phyloP scores from a whole-genome alignment of 306 rosid genomes.

The Fragaria vesca region DNA sequence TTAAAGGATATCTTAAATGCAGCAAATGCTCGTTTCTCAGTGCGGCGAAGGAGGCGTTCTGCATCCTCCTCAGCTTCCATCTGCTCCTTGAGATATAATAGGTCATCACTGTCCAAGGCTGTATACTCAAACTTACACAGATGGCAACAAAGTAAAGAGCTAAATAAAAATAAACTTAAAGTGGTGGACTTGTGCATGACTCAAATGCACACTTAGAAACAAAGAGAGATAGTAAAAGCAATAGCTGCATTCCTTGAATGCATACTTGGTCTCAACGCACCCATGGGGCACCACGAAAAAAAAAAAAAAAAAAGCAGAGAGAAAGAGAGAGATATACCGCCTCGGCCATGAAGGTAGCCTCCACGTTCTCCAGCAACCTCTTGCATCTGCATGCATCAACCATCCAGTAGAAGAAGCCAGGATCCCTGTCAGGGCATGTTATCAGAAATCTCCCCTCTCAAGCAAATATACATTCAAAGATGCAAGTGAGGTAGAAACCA shows the following conservation, averaged over 20 bases:
- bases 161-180: slow-evolving; percentile 13
- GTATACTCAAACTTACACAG: slow-evolving; percentile 53
- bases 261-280: background rate
- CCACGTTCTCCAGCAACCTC: slow-evolving; percentile 99
- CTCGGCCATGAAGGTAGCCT: slow-evolving; percentile 98
- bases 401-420: slow-evolving; percentile 78
- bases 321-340: slow-evolving; percentile 57
- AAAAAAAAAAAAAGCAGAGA: background rate
- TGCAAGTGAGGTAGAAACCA: slow-evolving; percentile 2
- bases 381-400: slow-evolving; percentile 91
- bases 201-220: background rate
- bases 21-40: slow-evolving; percentile 97
- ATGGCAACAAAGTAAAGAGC: slow-evolving; percentile 32
- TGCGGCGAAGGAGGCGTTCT: slow-evolving; percentile 93
- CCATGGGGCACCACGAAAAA: background rate
- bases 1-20: slow-evolving; percentile 97
- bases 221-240: background rate
- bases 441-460: slow-evolving; percentile 65
- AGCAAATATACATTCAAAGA: slow-evolving; percentile 16
- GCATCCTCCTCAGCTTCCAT: slow-evolving; percentile 99
- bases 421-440: slow-evolving; percentile 99
- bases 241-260: background rate
- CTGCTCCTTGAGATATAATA: slow-evolving; percentile 98
- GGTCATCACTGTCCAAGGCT: slow-evolving; percentile 99
- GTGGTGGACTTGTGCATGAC: background rate